These are phyloP conservation scores for Manihot esculenta DNA, from an alignment of 441 rosid species.

Conservation along the genomic window DNA sequence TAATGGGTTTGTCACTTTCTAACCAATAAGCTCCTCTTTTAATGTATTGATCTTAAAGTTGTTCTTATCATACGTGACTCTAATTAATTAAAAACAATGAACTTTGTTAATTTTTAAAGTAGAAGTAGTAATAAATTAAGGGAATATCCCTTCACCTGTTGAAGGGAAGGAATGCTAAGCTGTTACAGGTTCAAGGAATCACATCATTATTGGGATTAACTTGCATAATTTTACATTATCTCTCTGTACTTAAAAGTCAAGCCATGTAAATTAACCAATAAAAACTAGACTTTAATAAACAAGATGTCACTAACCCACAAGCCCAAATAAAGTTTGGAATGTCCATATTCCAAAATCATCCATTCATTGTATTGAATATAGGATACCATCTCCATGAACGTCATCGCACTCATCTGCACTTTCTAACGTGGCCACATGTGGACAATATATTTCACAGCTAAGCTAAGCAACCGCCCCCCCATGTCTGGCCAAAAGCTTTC, in stretches of 20 bases:
- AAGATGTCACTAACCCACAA: background rate
- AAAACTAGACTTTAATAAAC: too few species aligned
- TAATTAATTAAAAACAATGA: too few species aligned
- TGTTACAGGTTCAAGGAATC: slow-evolving; percentile 9
- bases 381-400: background rate
- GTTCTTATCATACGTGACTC: too few species aligned
- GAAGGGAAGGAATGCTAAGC: too few species aligned
- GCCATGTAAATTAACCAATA: background rate
- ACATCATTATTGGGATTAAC: background rate
- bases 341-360: slow-evolving; percentile 1
- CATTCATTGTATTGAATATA: slow-evolving; percentile 10
- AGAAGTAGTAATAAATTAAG: too few species aligned
- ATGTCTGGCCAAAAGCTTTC: slow-evolving; percentile 1
- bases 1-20: background rate
- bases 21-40: too few species aligned
- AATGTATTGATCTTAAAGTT: too few species aligned
- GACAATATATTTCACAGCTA: slow-evolving; percentile 8
- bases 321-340: slow-evolving; percentile 1
- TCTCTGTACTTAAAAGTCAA: background rate
- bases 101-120: too few species aligned
- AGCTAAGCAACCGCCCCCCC: slow-evolving; percentile 23
- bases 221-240: slow-evolving; percentile 2
- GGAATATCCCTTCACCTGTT: too few species aligned
- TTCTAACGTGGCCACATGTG: slow-evolving; percentile 27
- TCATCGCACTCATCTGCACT: slow-evolving; percentile 14